Base-by-base conservation (phyloP, 257 asterid species). In the Rubia yunnanensis region DNA sequence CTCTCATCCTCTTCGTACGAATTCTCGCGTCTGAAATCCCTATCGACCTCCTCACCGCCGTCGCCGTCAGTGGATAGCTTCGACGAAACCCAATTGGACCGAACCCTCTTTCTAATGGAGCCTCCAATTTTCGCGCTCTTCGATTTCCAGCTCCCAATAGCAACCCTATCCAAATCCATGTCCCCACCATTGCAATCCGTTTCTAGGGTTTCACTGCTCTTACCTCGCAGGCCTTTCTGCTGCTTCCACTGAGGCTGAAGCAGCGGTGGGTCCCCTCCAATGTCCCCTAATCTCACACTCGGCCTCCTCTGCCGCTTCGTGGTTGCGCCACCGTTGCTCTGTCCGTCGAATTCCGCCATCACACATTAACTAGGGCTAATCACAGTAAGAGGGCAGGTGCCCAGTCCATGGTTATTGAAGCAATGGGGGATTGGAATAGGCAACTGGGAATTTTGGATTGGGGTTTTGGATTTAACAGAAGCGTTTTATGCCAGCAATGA, bases 221-320 rank as follows among this genome's bases (percentile, higher is more conserved):
- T 68, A 26, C 31, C 46, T 30, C 65, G 60, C 2, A 59, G 26
- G 32, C 57, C 66, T 14, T 44, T 59, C 50, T 58, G 56, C 30
- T 31, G 72, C 57, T 56, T 56, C 72, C 72, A 56, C 6, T 39
- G 66, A 58, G 39, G 48, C 70, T 65, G 60, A 7, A 38, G 50
- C 52, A 49, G 48, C 3, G 61, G 70, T 32, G 70, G 49, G 61
- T 65, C 61, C 32, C 69, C 69, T 11, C 69, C 69, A 83, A 88
- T 91, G 82, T 88, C 94, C 31, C 96, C 96, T 58, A 88, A 81
- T 46, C 96, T 84, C 64, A 90, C 96, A 78, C 97, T 90, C 66
- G 97, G 96, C 35, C 96, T 84, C 68, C 96, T 89, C 84, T 83
- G 98, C 17, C 95, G 82, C 67, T 86, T 88, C 52, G 94, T 86